Evolutionary conservation across 108 stramenopile species (phyloP), one percentile per base, ranked within the genome.

Genomic region (Conticribra guillardii): DNA sequence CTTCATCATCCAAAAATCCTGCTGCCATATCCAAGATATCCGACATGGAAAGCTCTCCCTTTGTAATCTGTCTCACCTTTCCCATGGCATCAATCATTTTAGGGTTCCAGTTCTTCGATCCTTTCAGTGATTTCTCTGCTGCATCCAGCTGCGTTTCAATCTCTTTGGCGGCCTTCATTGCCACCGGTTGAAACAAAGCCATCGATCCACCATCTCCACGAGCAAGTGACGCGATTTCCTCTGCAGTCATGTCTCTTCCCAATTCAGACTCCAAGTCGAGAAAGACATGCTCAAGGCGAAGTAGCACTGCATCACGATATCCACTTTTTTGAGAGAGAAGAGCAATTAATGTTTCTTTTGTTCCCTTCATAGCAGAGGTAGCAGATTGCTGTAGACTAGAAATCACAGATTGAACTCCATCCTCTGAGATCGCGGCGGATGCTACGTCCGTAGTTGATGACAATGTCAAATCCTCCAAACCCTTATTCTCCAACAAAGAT

Each of bases 271-370:
- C 82, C 21, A 96, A 51, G 58, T 85, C 84, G 54, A 90, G 75
- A 49, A 96, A 75, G 4, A 86, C 83, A 11, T 83, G 82, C 68
- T 96, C 95, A 17, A 96, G 63, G 41, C 85, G 83, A 11, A 92
- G 48, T 45, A 96, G 80, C 1, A 85, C 90, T 9, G 82, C 67
- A 57, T 96, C 95, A 16, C 89, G 80, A 67, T 93, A 93, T 31
- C 75, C 65, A 62, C 79, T 88, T 34, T 77, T 67, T 19, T 76
- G 63, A 0, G 91, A 84, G 32, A 95, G 74, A 3, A 93, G 76
- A 8, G 94, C 83, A 63, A 95, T 91, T 22, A 95, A 60, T 0
- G 94, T 84, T 85, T 95, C 94, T 57, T 91, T 85, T n/a, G 94
- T 75, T 30, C 85, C 81, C 56, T 71, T 84, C 46, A 87, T 74